Conservation (phyloP, 2,329 filamentous ascomycete genomes). For the Penicillium griseofulvum region DNA sequence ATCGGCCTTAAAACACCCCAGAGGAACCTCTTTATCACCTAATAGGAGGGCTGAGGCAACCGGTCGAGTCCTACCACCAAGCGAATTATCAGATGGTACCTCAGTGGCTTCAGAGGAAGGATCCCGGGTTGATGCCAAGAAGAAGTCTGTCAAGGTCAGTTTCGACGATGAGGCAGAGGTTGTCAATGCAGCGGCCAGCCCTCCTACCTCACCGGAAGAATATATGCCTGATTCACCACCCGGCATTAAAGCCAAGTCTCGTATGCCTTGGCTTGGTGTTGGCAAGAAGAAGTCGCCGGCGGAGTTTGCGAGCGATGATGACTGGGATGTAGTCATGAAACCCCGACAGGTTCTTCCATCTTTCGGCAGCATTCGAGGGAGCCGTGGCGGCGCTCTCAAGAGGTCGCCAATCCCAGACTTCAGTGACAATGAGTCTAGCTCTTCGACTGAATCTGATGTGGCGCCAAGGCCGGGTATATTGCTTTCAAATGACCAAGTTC, state of each 20-base stretch:
- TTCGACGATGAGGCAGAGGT: slow-evolving; percentile 61
- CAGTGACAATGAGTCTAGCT: slow-evolving; percentile 33
- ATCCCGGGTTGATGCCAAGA: slow-evolving; percentile 44
- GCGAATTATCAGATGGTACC: slow-evolving; percentile 57
- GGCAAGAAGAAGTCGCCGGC: slow-evolving; percentile 32
- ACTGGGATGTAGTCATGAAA: slow-evolving; percentile 56
- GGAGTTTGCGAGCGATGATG: slow-evolving; percentile 42
- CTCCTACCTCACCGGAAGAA: slow-evolving; percentile 43
- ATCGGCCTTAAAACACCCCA: slow-evolving; percentile 59
- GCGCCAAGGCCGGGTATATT: slow-evolving; percentile 19
- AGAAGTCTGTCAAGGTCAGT: slow-evolving; percentile 62
- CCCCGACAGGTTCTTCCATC: slow-evolving; percentile 59
- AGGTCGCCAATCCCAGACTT: slow-evolving; percentile 20
- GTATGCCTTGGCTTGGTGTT: slow-evolving; percentile 37
- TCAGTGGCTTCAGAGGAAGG: slow-evolving; percentile 51
- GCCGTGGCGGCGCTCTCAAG: slow-evolving; percentile 32
- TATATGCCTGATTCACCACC: slow-evolving; percentile 36
- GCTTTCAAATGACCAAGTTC: slow-evolving; percentile 52
- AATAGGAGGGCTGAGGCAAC: slow-evolving; percentile 27
- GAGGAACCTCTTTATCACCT: slow-evolving; percentile 42
- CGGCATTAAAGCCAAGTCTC: slow-evolving; percentile 29
- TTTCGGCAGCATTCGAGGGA: slow-evolving; percentile 61
- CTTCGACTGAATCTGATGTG: slow-evolving; percentile 49
- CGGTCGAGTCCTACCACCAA: slow-evolving; percentile 38
- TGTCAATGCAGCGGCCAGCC: slow-evolving; percentile 45